A percentile compares a stretch with the other conserved stretches of the same genome.
Evolutionary conservation across 1,284 basidiomycete genomes (phyloP).

Genomic region (Cryptococcus sp.): DNA sequence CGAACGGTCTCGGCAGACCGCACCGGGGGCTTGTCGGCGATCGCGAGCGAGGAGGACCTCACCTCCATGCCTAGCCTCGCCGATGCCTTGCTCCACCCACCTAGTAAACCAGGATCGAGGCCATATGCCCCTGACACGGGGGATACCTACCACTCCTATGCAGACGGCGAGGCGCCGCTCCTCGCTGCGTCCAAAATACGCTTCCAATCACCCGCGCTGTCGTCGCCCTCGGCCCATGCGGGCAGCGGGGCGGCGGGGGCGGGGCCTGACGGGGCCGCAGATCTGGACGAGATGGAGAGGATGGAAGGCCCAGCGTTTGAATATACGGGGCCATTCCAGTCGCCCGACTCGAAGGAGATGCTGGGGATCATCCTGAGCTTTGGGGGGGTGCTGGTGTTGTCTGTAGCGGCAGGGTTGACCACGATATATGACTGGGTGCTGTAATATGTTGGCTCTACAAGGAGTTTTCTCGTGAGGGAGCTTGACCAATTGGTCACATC

Average conservation of each 20-base stretch:
- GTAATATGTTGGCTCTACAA: conserved; percentile 5
- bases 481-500: too few species aligned
- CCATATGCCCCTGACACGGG: neutral
- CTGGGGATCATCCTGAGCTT: conserved; percentile 26
- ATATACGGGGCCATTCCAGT: conserved; percentile 32
- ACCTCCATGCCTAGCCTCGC: neutral
- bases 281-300: conserved; percentile 1
- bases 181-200: neutral
- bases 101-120: too few species aligned
- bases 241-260: neutral
- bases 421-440: conserved; percentile 47
- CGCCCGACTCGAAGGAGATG: conserved; percentile 30
- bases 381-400: conserved; percentile 24
- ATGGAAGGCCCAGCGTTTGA: conserved; percentile 4
- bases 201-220: neutral
- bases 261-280: neutral
- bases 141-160: neutral
- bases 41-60: conserved; percentile 4
- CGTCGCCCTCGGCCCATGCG: neutral
- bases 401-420: conserved; percentile 36
- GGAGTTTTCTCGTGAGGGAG: too few species aligned
- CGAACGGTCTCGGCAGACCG: neutral
- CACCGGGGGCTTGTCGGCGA: neutral
- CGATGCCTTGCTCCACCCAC: conserved; percentile 1
- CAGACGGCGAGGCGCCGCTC: neutral